Conservation (phyloP, 345 rosid species). For the Aethionema arabicum region DNA sequence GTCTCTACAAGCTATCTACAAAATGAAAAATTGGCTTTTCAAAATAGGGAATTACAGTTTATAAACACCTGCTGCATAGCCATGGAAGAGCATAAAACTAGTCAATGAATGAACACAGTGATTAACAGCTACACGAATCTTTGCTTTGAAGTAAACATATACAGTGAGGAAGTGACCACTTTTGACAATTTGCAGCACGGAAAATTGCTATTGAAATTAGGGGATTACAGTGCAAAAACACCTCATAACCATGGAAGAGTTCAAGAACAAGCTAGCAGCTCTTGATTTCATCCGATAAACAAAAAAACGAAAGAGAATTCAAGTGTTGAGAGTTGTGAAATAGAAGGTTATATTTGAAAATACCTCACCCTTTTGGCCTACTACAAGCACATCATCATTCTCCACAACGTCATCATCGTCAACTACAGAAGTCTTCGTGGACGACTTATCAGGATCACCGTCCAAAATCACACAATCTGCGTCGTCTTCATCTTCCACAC, state of each 20-base stretch:
- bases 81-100: not conserved
- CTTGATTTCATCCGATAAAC: not conserved
- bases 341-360: slow-evolving; percentile 1
- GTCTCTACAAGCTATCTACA: slow-evolving; percentile 92
- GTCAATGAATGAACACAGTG: no score
- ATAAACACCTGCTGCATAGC: slow-evolving; percentile 24
- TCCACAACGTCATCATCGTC: not conserved
- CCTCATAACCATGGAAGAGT: no score
- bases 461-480: slow-evolving; percentile 40
- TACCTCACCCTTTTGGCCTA: slow-evolving; percentile 41
- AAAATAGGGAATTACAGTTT: slow-evolving; percentile 10
- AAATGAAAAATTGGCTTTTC: not conserved
- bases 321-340: not conserved
- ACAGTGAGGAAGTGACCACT: no score
- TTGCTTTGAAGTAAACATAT: no score
- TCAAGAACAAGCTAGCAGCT: not conserved
- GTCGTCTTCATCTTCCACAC: slow-evolving; percentile 17
- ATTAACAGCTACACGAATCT: no score
- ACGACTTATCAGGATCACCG: slow-evolving; percentile 31
- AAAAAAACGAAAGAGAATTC: not conserved
- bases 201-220: no score
- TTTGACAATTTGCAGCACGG: no score
- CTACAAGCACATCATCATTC: slow-evolving; percentile 33
- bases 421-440: not conserved
- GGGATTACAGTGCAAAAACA: no score